phyloP scores from a whole-genome alignment of 805 yeast genomes.

The Blastobotrys mokoenaii region DNA sequence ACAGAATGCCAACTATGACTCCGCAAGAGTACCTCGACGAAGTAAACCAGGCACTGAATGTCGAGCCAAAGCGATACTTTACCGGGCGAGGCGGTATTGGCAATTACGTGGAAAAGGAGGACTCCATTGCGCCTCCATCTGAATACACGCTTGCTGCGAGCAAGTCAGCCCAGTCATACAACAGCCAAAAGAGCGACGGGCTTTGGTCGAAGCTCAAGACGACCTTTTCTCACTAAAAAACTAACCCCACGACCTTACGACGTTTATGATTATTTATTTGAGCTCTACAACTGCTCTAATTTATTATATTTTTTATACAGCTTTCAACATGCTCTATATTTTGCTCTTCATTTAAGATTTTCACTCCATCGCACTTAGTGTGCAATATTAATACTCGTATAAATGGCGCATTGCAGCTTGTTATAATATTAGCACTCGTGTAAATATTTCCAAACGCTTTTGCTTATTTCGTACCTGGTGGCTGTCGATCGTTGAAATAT shows the following conservation, averaged over 20 bases:
- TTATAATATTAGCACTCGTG: too few relatives aligned
- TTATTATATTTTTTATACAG: not conserved
- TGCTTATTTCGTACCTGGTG: too few relatives aligned
- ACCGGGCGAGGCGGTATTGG: slow-evolving; percentile 33
- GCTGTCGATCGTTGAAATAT: too few relatives aligned
- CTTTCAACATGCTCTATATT: not conserved
- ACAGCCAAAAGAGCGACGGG: not conserved
- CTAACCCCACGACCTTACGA: not conserved
- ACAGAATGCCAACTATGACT: slow-evolving; percentile 22
- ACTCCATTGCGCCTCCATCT: slow-evolving; percentile 1
- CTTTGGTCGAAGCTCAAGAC: slow-evolving; percentile 14
- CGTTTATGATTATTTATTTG: not conserved
- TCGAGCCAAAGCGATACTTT: slow-evolving; percentile 26
- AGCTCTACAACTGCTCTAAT: too few relatives aligned
- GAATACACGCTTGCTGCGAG: not conserved
- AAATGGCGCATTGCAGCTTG: too few relatives aligned
- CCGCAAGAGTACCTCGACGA: slow-evolving; percentile 29
- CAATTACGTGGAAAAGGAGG: slow-evolving; percentile 19
- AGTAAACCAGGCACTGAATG: slow-evolving; percentile 25
- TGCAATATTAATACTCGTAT: too few relatives aligned
- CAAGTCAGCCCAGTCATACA: not conserved
- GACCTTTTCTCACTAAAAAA: slow-evolving; percentile 10
- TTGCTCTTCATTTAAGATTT: too few relatives aligned
- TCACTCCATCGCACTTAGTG: too few relatives aligned
- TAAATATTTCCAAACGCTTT: too few relatives aligned